Percentiles rank a stretch among this genome's conserved stretches.
Conservation (phyloP, 140 eudicot species). For the Cichorium intybus region DNA sequence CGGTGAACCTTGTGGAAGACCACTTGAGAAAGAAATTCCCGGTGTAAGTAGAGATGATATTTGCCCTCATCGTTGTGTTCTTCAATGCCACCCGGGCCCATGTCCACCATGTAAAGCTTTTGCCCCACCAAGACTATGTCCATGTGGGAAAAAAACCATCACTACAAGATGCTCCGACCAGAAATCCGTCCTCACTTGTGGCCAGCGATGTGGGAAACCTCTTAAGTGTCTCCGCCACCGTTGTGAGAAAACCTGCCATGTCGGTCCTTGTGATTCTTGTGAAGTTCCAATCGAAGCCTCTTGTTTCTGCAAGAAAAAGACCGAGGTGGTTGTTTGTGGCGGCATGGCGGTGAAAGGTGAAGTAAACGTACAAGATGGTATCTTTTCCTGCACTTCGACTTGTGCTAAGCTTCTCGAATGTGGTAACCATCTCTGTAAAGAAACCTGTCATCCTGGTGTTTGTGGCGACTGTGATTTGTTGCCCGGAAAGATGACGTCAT, state of each 20-base stretch:
- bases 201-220: conserved; percentile 63
- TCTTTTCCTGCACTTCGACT: conserved; percentile 57
- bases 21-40: conserved; percentile 57
- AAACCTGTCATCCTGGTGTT: conserved; percentile 82
- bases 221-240: conserved; percentile 77
- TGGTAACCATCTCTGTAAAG: conserved; percentile 76
- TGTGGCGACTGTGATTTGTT: conserved; percentile 79
- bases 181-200: conserved; percentile 77
- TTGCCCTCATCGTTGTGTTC: conserved; percentile 86
- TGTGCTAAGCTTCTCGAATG: conserved; percentile 68
- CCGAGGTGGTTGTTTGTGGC: conserved; percentile 73
- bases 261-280: conserved; percentile 81
- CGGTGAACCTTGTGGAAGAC: conserved; percentile 93
- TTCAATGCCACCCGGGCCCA: conserved; percentile 98
- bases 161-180: conserved; percentile 86
- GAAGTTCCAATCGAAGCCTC: conserved; percentile 58
- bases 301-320: conserved; percentile 79
- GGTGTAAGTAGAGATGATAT: conserved; percentile 47
- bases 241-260: conserved; percentile 67
- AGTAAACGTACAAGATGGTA: conserved; percentile 53
- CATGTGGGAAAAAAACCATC: conserved; percentile 81
- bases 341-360: conserved; percentile 78
- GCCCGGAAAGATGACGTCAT: conserved; percentile 61
- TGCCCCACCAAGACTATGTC: conserved; percentile 83
- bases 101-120: conserved; percentile 96